Conservation (phyloP, 2,329 filamentous ascomycete species). For the Fusarium subtropicale region DNA sequence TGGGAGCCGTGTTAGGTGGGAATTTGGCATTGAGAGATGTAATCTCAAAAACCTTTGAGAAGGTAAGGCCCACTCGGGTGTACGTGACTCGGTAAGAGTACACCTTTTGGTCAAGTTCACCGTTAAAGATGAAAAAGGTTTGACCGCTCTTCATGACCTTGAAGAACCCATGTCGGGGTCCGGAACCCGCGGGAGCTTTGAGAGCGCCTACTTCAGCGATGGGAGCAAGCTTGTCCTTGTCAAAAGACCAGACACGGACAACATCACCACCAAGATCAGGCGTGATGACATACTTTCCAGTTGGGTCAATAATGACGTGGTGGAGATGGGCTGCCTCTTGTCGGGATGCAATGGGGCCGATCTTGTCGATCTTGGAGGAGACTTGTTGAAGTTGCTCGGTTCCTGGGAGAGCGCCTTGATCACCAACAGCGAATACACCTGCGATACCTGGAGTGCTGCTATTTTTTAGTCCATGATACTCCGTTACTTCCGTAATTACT, state of each 20-base stretch:
- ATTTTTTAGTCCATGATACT: neutral
- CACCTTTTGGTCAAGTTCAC: slow-evolving; percentile 42
- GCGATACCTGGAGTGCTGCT: slow-evolving; percentile 28
- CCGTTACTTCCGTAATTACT: neutral
- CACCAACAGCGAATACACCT: slow-evolving; percentile 29
- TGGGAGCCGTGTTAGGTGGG: slow-evolving; percentile 36
- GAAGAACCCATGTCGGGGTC: slow-evolving; percentile 43
- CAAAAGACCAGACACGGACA: slow-evolving; percentile 37
- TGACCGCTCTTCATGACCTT: slow-evolving; percentile 36
- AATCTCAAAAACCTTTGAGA: slow-evolving; percentile 43
- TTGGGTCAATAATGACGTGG: slow-evolving; percentile 43
- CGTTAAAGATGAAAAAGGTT: slow-evolving; percentile 44
- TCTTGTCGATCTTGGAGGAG: slow-evolving; percentile 32
- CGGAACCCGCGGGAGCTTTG: slow-evolving; percentile 25
- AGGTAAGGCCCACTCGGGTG: slow-evolving; percentile 15
- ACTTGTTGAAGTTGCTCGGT: slow-evolving; percentile 35
- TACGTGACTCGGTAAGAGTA: slow-evolving; percentile 44
- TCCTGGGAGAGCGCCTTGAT: slow-evolving; percentile 30
- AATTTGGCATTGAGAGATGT: slow-evolving; percentile 30
- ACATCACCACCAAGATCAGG: slow-evolving; percentile 42
- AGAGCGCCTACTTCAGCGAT: slow-evolving; percentile 33
- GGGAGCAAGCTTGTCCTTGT: slow-evolving; percentile 39
- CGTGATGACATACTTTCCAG: slow-evolving; percentile 36
- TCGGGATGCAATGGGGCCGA: slow-evolving; percentile 34
- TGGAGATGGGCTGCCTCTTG: slow-evolving; percentile 43